Conservation (phyloP, 805 yeast species). For the Wickerhamomyces alni region DNA sequence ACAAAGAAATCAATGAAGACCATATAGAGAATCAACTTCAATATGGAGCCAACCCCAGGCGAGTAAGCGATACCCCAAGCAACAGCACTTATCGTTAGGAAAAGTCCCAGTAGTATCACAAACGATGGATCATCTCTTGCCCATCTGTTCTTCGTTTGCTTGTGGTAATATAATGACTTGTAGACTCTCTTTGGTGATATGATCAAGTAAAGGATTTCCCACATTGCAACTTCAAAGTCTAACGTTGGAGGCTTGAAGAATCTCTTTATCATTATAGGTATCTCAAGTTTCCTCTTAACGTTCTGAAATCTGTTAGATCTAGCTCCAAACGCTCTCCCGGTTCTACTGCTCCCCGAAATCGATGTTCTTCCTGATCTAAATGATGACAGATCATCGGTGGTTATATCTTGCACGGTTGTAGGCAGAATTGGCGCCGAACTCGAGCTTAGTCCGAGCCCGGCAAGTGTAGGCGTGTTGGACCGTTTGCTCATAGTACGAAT, state of each 20-base stretch:
- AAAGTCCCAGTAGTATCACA: conserved; percentile 60
- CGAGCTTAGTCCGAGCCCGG: conserved; percentile 1
- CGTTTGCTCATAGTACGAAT: conserved; percentile 5
- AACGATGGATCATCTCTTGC: conserved; percentile 92
- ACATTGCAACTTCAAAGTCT: conserved; percentile 87
- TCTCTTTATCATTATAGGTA: conserved; percentile 35
- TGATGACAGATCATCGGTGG: conserved; percentile 17
- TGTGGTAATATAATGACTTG: conserved; percentile 74
- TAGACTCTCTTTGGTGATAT: conserved; percentile 78
- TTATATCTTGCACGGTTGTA: conserved; percentile 12
- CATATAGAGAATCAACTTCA: conserved; percentile 72
- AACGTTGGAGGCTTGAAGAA: conserved; percentile 70
- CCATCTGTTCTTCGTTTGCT: conserved; percentile 73
- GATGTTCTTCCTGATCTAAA: conserved; percentile 19
- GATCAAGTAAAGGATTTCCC: conserved; percentile 80
- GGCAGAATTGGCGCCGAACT: conserved; percentile 11
- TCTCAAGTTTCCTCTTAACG: conserved; percentile 13
- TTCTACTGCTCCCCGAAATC: conserved; percentile 4
- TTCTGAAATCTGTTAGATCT: conserved; percentile 1
- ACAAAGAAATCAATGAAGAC: conserved; percentile 76
- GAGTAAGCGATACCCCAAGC: conserved; percentile 89
- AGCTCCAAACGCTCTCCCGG: conserved; percentile 6
- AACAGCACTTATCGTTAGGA: conserved; percentile 67
- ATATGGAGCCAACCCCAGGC: conserved; percentile 52
- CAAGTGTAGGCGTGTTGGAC: neutral